Evolutionary conservation across 1,284 basidiomycete species (phyloP), one percentile per base, ranked within the genome.

Genomic region (Wolfiporia cocos): DNA sequence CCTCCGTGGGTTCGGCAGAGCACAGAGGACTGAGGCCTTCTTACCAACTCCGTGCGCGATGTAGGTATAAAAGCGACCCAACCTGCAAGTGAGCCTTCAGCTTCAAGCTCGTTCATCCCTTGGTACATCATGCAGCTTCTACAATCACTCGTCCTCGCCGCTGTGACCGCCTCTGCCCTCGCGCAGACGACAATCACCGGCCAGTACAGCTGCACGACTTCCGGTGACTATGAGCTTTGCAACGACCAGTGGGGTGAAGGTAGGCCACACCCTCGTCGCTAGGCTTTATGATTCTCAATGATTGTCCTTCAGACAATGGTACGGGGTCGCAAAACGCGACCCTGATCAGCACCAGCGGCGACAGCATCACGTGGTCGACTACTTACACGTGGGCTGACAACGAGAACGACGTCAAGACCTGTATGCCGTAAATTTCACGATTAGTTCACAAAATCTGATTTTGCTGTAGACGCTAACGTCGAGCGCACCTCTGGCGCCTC

Each of bases 171-270:
- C 15, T 30, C 46, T 17, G 56, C 53, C 7, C 35, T 49, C 12
- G 59, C 59, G 3, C 59, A 62, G 49, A 59, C 59, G 49, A 59
- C 59, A 2, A 61, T 77, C 36, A 61, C 63, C 7, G 74, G 74
- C 11, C 64, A 63, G 43, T 73, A 57, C 39, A 57, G 64, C 47
- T 78, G 74, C 51, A 45, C 60, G 31, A 58, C 71, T 1, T 70
- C 70, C 5, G 75, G 74, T 3, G 55, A 60, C 14, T 78, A 64
- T 55, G 69, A 66, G 0, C 66, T 78, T 32, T 78, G 76, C 57
- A 71, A 77, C 55, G 76, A 78, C 56, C 67, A 74, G 9, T 78
- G 76, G 76, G 75, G 74, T 15, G 53, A 56, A 41, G 44, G 71
- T 73, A 49, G 39, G 67, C 5, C n/a, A n/a, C n/a, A n/a, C n/a